Conservation (phyloP, 257 asterid genomes). For the Prunella vulgaris region DNA sequence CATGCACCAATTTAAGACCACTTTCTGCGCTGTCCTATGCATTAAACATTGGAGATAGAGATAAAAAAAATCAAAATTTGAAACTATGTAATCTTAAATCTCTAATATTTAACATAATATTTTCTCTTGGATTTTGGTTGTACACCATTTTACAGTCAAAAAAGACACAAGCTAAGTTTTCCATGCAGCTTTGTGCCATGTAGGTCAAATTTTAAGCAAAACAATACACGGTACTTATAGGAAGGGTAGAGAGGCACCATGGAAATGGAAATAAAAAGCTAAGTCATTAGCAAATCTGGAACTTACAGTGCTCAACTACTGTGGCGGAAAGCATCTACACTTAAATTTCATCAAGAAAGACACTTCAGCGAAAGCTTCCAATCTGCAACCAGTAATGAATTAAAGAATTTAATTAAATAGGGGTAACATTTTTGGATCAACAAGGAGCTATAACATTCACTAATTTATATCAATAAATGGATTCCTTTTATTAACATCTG, state of each 20-base stretch:
- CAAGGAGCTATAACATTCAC: neutral
- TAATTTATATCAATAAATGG: neutral
- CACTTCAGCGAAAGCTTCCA: slow-evolving; percentile 14
- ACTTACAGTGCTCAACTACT: neutral
- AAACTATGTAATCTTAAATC: neutral
- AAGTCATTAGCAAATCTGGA: neutral
- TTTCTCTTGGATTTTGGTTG: neutral
- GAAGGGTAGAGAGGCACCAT: neutral
- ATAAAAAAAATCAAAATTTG: too few relatives aligned
- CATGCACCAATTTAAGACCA: neutral
- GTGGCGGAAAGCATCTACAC: neutral
- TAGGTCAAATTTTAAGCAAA: neutral
- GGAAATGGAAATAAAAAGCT: neutral
- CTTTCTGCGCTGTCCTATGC: neutral
- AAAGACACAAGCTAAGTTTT: neutral
- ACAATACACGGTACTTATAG: neutral
- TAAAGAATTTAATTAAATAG: neutral
- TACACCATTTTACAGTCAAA: neutral
- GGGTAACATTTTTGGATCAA: neutral
- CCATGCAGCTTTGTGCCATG: neutral
- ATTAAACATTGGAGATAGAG: neutral
- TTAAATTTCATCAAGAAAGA: slow-evolving; percentile 6
- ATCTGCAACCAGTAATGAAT: slow-evolving; percentile 6
- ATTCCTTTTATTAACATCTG: neutral
- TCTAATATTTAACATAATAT: neutral